These are phyloP conservation scores for Salvia rosmarinus DNA, from an alignment of 257 asterid species.

Conservation along the genomic window DNA sequence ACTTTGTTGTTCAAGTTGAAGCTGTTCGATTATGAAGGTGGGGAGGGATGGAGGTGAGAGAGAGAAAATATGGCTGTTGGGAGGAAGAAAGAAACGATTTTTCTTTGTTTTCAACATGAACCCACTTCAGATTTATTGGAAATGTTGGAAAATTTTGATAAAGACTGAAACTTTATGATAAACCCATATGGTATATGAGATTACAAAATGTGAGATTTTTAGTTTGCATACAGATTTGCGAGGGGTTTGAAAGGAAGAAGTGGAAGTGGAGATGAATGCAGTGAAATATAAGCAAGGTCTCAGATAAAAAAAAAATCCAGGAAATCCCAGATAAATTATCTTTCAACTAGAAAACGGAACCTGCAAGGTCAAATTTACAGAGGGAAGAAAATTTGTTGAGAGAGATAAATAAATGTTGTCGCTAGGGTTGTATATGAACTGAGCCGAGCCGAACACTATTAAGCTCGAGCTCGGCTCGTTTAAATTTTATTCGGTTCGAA, in stretches of 20 bases:
- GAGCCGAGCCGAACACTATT: too few species aligned
- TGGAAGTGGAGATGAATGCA: constrained; percentile 26
- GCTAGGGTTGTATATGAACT: too few species aligned
- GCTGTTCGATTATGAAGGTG: constrained; percentile 38
- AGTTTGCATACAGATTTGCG: constrained; percentile 25
- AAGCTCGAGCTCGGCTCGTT: too few species aligned
- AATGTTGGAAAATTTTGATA: constrained; percentile 8
- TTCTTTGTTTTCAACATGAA: constrained; percentile 45
- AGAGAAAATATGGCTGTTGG: constrained; percentile 51
- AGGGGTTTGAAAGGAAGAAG: constrained; percentile 1
- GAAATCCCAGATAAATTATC: constrained; percentile 25
- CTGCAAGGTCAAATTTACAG: constrained; percentile 60
- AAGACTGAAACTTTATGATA: constrained; percentile 45
- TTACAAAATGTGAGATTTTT: constrained; percentile 3
- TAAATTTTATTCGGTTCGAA: too few species aligned
- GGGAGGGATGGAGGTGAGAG: constrained; percentile 55
- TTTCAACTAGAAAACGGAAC: constrained; percentile 48
- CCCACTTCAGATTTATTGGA: constrained; percentile 38
- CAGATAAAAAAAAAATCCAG: constrained; percentile 38
- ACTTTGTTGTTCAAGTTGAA: constrained; percentile 66
- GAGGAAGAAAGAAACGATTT: constrained; percentile 51
- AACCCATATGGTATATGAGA: constrained; percentile 25
- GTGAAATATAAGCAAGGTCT: constrained; percentile 39
- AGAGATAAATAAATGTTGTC: constrained; percentile 55
- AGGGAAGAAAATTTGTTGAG: constrained; percentile 27